Evolutionary conservation across 2,329 filamentous ascomycete genomes (phyloP), one percentile per base, ranked within the genome.

Genomic region (Neofusicoccum umdonicola): DNA sequence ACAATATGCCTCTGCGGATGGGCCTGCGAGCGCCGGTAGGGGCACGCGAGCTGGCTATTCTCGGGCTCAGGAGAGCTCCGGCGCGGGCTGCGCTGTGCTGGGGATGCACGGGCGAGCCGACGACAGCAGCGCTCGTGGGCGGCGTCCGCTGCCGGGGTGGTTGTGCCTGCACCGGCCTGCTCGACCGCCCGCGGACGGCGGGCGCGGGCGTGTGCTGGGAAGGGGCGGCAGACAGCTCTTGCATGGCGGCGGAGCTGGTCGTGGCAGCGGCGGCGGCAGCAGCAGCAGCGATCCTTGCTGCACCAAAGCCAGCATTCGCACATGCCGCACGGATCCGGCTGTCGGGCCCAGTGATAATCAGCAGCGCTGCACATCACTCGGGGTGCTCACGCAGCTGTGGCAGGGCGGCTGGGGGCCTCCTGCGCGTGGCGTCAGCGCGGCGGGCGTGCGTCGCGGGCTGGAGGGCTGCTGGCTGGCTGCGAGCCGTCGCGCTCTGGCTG

Each of bases 331-430:
- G 42, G 56, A 37, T 37, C 56, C 41, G 56, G 41, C 27, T 47
- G n/a, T 27, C 45, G 56, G 56, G 31, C 56, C 56, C 56, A 60
- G 56, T 60, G 56, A 60, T 60, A 47, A 22, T 47, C 56, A 37
- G 39, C 54, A 58, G 54, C 42, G 56, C 27, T 47, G 56, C 56
- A 60, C 27, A 31, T 31, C 27, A 31, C 27, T 31, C 27, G 27
- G 27, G 27, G 54, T 58, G 54, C 54, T 45, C 54, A 27, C 54
- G 54, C 52, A 22, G 52, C 15, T 41, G 27, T 31, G 27, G 27
- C 27, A 5, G 4, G 27, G 27, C 27, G 27, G 27, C 27, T 31
- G 27, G 27, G 27, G 27, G 27, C 27, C 34, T 54, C 11, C 51
- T 56, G 51, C 50, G 31, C 31, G 34, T 42, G 52, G 52, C 52